phyloP scores from a whole-genome alignment of 805 yeast species.

The Grigorovia yakushimaensis region DNA sequence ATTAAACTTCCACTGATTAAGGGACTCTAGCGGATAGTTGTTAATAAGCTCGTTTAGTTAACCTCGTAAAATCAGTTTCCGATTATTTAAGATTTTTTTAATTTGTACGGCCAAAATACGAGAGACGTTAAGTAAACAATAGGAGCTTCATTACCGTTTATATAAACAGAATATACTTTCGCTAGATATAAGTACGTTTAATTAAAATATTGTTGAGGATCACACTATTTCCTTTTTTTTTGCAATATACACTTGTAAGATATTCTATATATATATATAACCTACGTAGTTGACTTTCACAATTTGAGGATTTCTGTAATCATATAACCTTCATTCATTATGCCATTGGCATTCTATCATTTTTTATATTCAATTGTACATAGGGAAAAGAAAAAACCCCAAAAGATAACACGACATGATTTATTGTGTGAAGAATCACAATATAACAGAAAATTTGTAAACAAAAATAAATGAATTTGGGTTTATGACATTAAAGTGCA shows the following conservation, averaged over 20 bases:
- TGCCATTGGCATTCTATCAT: neutral
- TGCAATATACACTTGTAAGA: too few species aligned
- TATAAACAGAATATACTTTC: too few species aligned
- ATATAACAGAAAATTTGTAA: neutral
- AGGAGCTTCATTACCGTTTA: too few species aligned
- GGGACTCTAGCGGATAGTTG: too few species aligned
- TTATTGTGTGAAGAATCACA: neutral
- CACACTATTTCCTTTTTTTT: too few species aligned
- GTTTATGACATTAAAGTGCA: too few species aligned
- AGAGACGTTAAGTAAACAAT: too few species aligned
- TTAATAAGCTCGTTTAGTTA: neutral
- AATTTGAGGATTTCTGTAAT: neutral
- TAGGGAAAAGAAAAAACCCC: neutral
- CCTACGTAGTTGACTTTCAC: too few species aligned
- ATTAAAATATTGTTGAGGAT: too few species aligned
- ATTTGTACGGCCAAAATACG: neutral
- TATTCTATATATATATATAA: too few species aligned
- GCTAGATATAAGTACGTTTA: too few species aligned
- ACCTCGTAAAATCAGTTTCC: neutral
- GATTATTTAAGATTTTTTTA: neutral
- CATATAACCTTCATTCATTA: neutral
- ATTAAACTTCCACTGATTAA: too few species aligned
- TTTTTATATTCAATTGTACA: neutral
- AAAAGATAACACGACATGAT: slow-evolving; percentile 4
- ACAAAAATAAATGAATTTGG: neutral